Evolutionary conservation across 805 yeast genomes (phyloP), one percentile per base, ranked within the genome.

Genomic region (Lipomyces anomalus): DNA sequence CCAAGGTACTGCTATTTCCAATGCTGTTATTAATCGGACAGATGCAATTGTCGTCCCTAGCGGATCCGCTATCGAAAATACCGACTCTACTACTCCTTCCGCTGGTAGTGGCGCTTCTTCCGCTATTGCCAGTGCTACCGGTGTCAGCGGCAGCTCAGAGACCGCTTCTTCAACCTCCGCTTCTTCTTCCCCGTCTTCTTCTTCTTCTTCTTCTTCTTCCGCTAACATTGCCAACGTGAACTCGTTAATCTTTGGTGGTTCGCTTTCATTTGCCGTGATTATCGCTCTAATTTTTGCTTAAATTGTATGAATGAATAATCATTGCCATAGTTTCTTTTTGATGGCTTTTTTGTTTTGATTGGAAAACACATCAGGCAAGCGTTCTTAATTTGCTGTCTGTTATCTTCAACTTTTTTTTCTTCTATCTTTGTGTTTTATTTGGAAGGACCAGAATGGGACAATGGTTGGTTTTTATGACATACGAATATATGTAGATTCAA

Each of bases 1-100:
- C 16, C 38, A 48, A 24, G 67, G 62, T n/a, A 26, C 13, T 4
- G 52, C 21, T 7, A 38, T 63, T 21, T 16, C 30, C 4, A 50
- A 54, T 34, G 38, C 35, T n/a, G 28, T 34, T 32, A 39, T 48
- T 35, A 44, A 34, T 16, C 32, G 21, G 37, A 23, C 11, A 6
- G 16, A 26, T 34, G 24, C 20, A n/a, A 20, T 53, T 35, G 35
- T 26, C 22, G 39, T 47, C 41, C 46, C 52, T 7, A 40, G 35
- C 22, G 48, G 29, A 18, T 33, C 44, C 20, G 52, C 52, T 9
- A 44, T 44, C 26, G 50, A 50, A 23, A 52, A 47, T 41, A 47
- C 55, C 36, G 52, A 47, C 44, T 36, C 22, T 16, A 36, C 47
- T n/a, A 29, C 43, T 18, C 32, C 22, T 29, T 35, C 38, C n/a